Evolutionary conservation across 2,329 filamentous ascomycete genomes (phyloP).

Genomic region (Pleurostoma richardsiae): DNA sequence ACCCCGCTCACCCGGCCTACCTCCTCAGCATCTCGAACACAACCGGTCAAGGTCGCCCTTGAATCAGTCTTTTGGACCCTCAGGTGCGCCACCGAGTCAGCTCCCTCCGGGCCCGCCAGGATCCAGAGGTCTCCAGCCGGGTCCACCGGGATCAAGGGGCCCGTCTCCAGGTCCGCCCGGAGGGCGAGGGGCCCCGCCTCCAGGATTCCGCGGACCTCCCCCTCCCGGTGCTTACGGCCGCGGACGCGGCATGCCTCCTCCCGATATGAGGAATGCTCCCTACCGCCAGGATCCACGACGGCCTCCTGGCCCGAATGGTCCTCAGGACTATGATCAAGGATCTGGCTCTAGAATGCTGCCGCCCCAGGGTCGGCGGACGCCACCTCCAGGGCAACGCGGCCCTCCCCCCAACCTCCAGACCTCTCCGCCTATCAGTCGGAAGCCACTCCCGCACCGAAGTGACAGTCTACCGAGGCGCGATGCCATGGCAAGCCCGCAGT

Average conservation of each 20-base stretch:
- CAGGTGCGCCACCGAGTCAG: constrained; percentile 12
- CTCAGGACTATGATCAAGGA: constrained; percentile 8
- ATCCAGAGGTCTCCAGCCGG: constrained; percentile 3
- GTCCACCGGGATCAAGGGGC: constrained; percentile 6
- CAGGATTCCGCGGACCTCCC: constrained; percentile 14
- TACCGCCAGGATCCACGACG: background rate
- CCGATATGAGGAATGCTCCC: constrained; percentile 3
- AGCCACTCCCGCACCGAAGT: constrained; percentile 32
- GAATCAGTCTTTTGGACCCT: constrained; percentile 25
- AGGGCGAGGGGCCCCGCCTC: constrained; percentile 26
- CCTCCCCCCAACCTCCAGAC: constrained; percentile 26
- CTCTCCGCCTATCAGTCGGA: constrained; percentile 40
- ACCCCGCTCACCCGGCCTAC: constrained; percentile 27
- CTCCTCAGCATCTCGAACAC: constrained; percentile 33
- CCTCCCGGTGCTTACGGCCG: constrained; percentile 7
- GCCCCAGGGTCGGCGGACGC: no score
- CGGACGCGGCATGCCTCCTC: constrained; percentile 14
- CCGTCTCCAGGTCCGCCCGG: constrained; percentile 11
- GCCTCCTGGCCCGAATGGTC: constrained; percentile 14
- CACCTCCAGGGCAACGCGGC: background rate
- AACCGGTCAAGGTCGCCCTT: constrained; percentile 40
- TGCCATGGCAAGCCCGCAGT: constrained; percentile 29
- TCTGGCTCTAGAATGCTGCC: no score
- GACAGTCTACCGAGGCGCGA: constrained; percentile 26
- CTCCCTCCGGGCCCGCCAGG: constrained; percentile 6